A percentile compares a stretch with the other conserved stretches of the same genome.
Evolutionary conservation across 495 filamentous ascomycete genomes (phyloP).

Genomic region (Penicillium herquei): DNA sequence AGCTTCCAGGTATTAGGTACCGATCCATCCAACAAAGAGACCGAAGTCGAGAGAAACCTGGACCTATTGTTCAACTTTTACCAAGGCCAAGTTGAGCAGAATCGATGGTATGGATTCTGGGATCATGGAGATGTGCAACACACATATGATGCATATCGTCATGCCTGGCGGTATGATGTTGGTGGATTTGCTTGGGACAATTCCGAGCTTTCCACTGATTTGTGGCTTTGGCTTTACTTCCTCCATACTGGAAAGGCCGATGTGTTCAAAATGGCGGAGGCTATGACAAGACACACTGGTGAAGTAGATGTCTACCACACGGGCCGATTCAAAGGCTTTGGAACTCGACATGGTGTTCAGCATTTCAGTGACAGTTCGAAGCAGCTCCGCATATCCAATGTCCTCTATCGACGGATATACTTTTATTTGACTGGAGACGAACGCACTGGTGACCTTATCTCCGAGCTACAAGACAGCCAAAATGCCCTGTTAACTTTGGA

Average conservation of each 20-base stretch:
- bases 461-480: constrained; percentile 28
- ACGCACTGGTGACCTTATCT: constrained; percentile 45
- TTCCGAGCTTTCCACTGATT: constrained; percentile 51
- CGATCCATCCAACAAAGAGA: not conserved
- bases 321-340: constrained; percentile 46
- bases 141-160: constrained; percentile 48
- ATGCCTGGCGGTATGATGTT: constrained; percentile 52
- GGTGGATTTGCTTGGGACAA: constrained; percentile 56
- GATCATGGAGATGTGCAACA: constrained; percentile 53
- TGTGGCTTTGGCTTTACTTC: constrained; percentile 53
- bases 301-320: constrained; percentile 53
- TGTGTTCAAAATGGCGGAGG: constrained; percentile 48
- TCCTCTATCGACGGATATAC: constrained; percentile 43
- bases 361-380: constrained; percentile 51
- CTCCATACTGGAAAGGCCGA: constrained; percentile 45
- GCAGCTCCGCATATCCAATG: constrained; percentile 48
- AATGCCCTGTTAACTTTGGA: constrained; percentile 39
- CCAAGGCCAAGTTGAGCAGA: constrained; percentile 41
- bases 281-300: constrained; percentile 45
- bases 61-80: constrained; percentile 46
- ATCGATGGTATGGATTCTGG: constrained; percentile 53
- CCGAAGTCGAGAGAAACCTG: constrained; percentile 37
- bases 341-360: constrained; percentile 52
- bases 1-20: constrained; percentile 1
- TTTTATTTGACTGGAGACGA: constrained; percentile 48